These are phyloP conservation scores for Phytophthora podocarpi DNA, from an alignment of 352 stramenopile species.

Conservation along the genomic window DNA sequence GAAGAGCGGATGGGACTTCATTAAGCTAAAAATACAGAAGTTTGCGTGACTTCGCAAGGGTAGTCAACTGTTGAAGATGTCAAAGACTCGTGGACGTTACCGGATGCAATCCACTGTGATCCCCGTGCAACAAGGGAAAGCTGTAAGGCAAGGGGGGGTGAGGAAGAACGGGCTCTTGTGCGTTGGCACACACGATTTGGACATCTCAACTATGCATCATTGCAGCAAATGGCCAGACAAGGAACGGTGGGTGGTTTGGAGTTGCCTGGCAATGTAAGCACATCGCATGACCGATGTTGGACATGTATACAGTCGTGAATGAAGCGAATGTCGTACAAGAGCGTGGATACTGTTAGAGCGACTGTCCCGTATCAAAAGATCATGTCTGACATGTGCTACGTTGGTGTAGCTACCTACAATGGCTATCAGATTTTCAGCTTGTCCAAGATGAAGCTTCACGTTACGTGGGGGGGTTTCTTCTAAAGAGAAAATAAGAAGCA, in stretches of 20 bases:
- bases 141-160: not conserved
- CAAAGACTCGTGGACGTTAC: conserved; percentile 11
- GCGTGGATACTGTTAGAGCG: not conserved
- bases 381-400: conserved; percentile 20
- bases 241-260: not conserved
- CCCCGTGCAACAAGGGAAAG: not conserved
- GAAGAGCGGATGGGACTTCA: conserved; percentile 1
- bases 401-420: not conserved
- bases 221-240: conserved; percentile 10
- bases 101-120: not conserved
- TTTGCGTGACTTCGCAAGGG: conserved; percentile 11
- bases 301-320: not conserved
- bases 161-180: not conserved
- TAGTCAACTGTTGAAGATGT: not conserved
- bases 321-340: conserved; percentile 21
- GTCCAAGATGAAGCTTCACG: conserved; percentile 7
- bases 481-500: conserved; percentile 8
- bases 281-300: not conserved
- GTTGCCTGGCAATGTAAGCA: not conserved
- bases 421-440: conserved; percentile 15
- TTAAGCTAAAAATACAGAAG: conserved; percentile 1
- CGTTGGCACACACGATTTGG: conserved; percentile 13
- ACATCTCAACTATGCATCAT: conserved; percentile 5
- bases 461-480: conserved; percentile 15
- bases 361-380: conserved; percentile 9